These are phyloP conservation scores for Talaromyces sp. DNA, from an alignment of 2,329 filamentous ascomycete genomes.

Conservation along the genomic window DNA sequence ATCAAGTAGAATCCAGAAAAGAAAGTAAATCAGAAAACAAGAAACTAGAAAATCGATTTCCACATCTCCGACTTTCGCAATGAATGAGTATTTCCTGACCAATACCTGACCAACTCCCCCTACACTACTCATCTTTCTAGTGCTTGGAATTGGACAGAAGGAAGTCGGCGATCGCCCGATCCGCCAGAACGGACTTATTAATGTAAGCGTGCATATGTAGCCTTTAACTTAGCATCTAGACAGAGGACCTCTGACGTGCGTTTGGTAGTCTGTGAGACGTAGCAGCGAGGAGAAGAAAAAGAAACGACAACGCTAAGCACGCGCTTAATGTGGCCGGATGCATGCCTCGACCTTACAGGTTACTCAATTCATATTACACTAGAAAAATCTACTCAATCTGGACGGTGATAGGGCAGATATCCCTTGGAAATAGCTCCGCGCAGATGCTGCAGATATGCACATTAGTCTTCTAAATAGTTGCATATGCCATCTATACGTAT, in stretches of 20 bases:
- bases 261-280: too few species aligned
- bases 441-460: neutral
- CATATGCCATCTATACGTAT: neutral
- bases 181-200: neutral
- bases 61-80: neutral
- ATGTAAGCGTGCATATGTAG: neutral
- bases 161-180: neutral
- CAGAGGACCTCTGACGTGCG: too few species aligned
- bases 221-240: neutral
- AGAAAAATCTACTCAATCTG: too few species aligned
- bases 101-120: neutral
- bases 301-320: neutral
- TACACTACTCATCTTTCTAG: neutral
- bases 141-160: too few species aligned
- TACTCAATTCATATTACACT: neutral
- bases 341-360: neutral
- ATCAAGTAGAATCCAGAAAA: neutral
- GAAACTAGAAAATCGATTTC: neutral
- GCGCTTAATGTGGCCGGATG: neutral
- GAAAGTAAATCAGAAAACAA: neutral
- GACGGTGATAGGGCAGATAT: neutral
- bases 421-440: conserved; percentile 4
- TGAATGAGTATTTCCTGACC: neutral
- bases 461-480: neutral
- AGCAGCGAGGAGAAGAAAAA: neutral